These are phyloP conservation scores for Oryza brachyantha DNA, from an alignment of 176 grass and related monocot genomes.

Conservation along the genomic window DNA sequence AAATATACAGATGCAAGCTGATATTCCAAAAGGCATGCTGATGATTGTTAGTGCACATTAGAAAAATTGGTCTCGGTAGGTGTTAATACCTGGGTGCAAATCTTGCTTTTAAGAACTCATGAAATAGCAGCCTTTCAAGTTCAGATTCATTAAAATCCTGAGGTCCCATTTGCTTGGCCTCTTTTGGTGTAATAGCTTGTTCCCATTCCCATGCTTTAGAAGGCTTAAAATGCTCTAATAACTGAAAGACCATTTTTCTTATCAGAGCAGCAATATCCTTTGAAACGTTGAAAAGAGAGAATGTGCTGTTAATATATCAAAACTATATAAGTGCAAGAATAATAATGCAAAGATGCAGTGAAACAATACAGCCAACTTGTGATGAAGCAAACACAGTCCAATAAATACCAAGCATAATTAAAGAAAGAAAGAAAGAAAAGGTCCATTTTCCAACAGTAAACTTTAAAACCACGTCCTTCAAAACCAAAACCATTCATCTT, in stretches of 20 bases:
- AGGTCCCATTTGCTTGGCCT: slow-evolving; percentile 1
- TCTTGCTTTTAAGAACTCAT: slow-evolving; percentile 47
- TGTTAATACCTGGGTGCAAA: slow-evolving; percentile 59
- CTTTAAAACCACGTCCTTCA: too few relatives aligned
- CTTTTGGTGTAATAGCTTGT: background rate
- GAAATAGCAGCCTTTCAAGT: slow-evolving; percentile 37
- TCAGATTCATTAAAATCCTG: background rate
- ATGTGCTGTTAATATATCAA: background rate
- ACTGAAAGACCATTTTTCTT: slow-evolving; percentile 36
- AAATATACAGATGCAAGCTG: too few relatives aligned
- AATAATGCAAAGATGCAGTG: background rate
- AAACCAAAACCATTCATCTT: too few relatives aligned
- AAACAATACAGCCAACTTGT: background rate
- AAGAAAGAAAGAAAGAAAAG: too few relatives aligned
- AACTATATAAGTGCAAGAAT: background rate
- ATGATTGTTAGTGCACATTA: background rate
- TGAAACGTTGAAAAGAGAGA: background rate
- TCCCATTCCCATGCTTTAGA: slow-evolving; percentile 41
- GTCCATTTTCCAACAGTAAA: too few relatives aligned
- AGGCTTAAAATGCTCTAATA: slow-evolving; percentile 45
- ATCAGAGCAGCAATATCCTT: background rate
- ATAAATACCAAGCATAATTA: background rate
- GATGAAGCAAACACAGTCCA: background rate
- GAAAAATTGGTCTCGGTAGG: background rate
- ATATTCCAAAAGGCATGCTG: too few relatives aligned